Base-by-base conservation (phyloP, 108 stramenopile genomes). In the Fragilaria radians region DNA sequence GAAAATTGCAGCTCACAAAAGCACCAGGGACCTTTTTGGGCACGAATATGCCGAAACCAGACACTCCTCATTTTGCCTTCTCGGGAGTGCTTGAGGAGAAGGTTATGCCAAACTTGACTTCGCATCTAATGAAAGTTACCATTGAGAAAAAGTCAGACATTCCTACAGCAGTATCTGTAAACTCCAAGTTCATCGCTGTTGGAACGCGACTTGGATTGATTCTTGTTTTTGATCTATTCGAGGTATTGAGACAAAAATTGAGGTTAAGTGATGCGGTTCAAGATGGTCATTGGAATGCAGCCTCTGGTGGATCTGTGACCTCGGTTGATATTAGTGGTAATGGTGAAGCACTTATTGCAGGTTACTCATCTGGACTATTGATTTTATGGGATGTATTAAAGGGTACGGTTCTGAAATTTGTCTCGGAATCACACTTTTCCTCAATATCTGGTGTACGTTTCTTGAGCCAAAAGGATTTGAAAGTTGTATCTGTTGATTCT, bases 331-430 rank as follows among this genome's bases (percentile, higher is more conserved):
- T 90, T n/a, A 73, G 65, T 48, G 51, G 59, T 9, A 72, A 82
- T 33, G 88, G 81, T 27, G 91, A 93, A 48, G 54, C 65, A 58
- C 62, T 93, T 2, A 45, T 83, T 26, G 82, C 82, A 5, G 94
- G 94, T 26, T 86, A 92, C 54, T 71, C 72, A 18, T 64, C 71
- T 18, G 94, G 94, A 30, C 50, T 30, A 5, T 57, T 95, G 21
- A 71, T 86, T 14, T 59, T 95, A 24, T 95, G 92, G 92, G 94
- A 95, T 71, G 70, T 76, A 26, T 81, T 95, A 5, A 74, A 75
- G 48, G 86, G 85, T 27, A 36, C 63, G 0, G 63, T 77, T 0
- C 77, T 88, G 11, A 71, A 76, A 30, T 63, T 50, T 21, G 66
- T 79, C 48, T 23, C 49, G 46, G 86, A 86, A 58, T 61, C 66